phyloP scores from a whole-genome alignment of 1,284 basidiomycete genomes.

The Gomphus bonarii region DNA sequence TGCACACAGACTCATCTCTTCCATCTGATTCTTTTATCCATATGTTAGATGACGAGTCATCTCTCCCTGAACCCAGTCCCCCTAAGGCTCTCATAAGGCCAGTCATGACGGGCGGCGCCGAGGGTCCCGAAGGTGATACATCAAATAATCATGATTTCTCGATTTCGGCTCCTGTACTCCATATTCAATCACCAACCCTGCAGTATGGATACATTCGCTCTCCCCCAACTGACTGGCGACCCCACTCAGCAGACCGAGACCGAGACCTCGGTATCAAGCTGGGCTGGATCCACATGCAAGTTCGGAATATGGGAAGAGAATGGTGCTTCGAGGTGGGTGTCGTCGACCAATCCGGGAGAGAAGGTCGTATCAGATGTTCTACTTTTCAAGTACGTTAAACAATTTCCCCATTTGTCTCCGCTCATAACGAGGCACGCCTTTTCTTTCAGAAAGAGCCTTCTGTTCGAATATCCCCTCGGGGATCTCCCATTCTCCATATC shows the following conservation, averaged over 20 bases:
- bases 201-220: slow-evolving; percentile 60
- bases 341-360: slow-evolving; percentile 48
- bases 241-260: slow-evolving; percentile 12
- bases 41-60: slow-evolving; percentile 50
- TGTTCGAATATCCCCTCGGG: slow-evolving; percentile 28
- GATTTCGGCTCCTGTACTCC: slow-evolving; percentile 57
- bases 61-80: slow-evolving; percentile 36
- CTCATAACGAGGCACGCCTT: slow-evolving; percentile 7
- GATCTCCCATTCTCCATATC: slow-evolving; percentile 53
- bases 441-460: slow-evolving; percentile 43
- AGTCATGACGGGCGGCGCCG: slow-evolving; percentile 20
- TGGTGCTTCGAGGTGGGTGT: slow-evolving; percentile 74
- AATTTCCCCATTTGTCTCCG: slow-evolving; percentile 8
- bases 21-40: slow-evolving; percentile 58
- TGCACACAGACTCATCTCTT: slow-evolving; percentile 38
- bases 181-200: slow-evolving; percentile 71
- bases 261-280: slow-evolving; percentile 55
- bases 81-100: slow-evolving; percentile 36
- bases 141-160: background rate
- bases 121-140: slow-evolving; percentile 12
- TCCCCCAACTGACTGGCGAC: slow-evolving; percentile 27
- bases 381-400: slow-evolving; percentile 63
- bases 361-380: slow-evolving; percentile 59
- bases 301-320: slow-evolving; percentile 54
- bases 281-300: slow-evolving; percentile 67